Percentiles rank a stretch among this genome's conserved stretches.
Conservation (phyloP, 192 early-diverging fungal genomes). For the Chytriomyces hyalinus region DNA sequence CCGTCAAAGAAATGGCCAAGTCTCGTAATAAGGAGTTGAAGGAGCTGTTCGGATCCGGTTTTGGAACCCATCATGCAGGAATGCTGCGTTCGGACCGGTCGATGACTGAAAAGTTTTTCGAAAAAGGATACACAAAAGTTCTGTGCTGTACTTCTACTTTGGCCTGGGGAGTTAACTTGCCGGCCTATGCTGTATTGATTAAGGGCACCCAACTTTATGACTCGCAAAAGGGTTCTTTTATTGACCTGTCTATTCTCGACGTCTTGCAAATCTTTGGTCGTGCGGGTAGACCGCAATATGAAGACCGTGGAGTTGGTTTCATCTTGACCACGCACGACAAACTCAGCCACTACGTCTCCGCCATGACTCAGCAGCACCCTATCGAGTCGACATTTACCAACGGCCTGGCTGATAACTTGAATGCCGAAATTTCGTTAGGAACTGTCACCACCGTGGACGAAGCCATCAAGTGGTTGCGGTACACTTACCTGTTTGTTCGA, state of each 20-base stretch:
- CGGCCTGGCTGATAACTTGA: conserved; percentile 90
- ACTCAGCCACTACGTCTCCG: conserved; percentile 88
- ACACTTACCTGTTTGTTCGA: conserved; percentile 95
- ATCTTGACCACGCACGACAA: conserved; percentile 95
- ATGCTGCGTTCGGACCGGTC: conserved; percentile 90
- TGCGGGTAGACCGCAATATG: conserved; percentile 88
- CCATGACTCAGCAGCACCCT: conserved; percentile 94
- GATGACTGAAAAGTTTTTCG: conserved; percentile 89
- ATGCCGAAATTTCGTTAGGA: conserved; percentile 95
- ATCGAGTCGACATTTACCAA: conserved; percentile 93
- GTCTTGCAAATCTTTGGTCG: conserved; percentile 99
- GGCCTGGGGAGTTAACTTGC: conserved; percentile 99
- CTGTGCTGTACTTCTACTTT: conserved; percentile 97
- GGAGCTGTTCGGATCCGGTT: conserved; percentile 82
- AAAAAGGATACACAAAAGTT: conserved; percentile 79
- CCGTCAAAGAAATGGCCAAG: conserved; percentile 68
- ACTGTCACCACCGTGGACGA: conserved; percentile 96
- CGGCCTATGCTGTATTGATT: conserved; percentile 97
- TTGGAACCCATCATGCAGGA: conserved; percentile 95
- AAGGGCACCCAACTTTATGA: conserved; percentile 98
- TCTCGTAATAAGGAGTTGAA: conserved; percentile 84
- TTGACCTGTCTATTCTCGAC: conserved; percentile 95
- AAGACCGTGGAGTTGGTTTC: conserved; percentile 90
- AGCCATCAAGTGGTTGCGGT: conserved; percentile 94
- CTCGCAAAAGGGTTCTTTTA: conserved; percentile 89